Evolutionary conservation across 2,329 filamentous ascomycete genomes (phyloP).

Genomic region (Aspergillus piperis): DNA sequence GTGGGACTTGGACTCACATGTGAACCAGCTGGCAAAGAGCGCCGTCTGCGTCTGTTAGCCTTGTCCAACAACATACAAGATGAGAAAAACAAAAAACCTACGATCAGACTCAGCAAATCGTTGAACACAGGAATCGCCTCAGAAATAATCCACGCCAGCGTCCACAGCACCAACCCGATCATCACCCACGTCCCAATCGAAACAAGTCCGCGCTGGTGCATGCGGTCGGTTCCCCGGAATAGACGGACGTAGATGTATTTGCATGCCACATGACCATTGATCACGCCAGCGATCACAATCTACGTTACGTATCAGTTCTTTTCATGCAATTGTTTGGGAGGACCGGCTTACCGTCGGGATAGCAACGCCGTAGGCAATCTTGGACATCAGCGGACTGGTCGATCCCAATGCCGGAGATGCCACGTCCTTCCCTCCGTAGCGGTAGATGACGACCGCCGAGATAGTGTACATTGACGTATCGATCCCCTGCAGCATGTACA

Average conservation of each 20-base stretch:
- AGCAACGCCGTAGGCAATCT: conserved; percentile 67
- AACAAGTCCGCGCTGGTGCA: conserved; percentile 50
- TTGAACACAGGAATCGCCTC: conserved; percentile 70
- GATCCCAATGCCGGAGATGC: conserved; percentile 67
- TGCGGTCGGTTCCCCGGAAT: conserved; percentile 60
- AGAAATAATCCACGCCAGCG: conserved; percentile 66
- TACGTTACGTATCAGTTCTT: conserved; percentile 4
- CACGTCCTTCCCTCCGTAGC: conserved; percentile 63
- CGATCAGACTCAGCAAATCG: conserved; percentile 64
- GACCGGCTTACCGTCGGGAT: conserved; percentile 57
- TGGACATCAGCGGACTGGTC: conserved; percentile 56
- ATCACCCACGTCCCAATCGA: conserved; percentile 60
- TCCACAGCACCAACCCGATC: conserved; percentile 60
- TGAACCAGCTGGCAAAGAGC: conserved; percentile 68
- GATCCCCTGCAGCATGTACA: conserved; percentile 61
- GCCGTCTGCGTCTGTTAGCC: not conserved
- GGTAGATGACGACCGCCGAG: conserved; percentile 67
- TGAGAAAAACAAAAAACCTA: conserved; percentile 21
- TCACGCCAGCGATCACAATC: conserved; percentile 69
- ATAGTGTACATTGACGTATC: conserved; percentile 66
- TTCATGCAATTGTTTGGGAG: conserved; percentile 8
- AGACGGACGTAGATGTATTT: conserved; percentile 67
- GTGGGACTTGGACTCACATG: conserved; percentile 35
- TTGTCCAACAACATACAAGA: not conserved
- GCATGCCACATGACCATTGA: conserved; percentile 65